Evolutionary conservation across 495 filamentous ascomycete genomes (phyloP).

Genomic region (Annulohypoxylon maeteangense): DNA sequence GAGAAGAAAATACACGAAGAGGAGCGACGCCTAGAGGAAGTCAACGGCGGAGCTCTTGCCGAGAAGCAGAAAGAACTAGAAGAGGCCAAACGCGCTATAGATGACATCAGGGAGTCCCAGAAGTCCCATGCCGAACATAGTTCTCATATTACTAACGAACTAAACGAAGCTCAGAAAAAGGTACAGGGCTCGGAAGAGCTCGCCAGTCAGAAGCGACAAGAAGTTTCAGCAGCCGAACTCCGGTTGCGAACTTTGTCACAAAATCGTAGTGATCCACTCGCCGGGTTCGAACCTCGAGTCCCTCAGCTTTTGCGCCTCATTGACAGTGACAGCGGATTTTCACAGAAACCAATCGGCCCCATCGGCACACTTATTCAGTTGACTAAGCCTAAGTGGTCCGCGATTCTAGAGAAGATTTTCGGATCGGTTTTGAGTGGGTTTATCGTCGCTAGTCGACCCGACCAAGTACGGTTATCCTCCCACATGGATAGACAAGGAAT

Average conservation of each 20-base stretch:
- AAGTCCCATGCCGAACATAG: conserved; percentile 47
- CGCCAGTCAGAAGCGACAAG: conserved; percentile 52
- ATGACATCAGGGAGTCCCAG: conserved; percentile 53
- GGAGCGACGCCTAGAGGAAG: conserved; percentile 60
- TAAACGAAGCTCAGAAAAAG: conserved; percentile 46
- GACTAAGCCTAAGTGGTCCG: conserved; percentile 82
- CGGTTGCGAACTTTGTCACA: conserved; percentile 48
- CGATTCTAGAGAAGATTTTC: conserved; percentile 79
- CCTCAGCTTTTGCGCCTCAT: conserved; percentile 73
- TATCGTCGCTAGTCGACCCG: conserved; percentile 78
- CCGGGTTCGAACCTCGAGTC: conserved; percentile 70
- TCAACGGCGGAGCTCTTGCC: conserved; percentile 60
- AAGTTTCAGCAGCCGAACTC: conserved; percentile 62
- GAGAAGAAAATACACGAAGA: conserved; percentile 56
- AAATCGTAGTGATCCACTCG: conserved; percentile 46
- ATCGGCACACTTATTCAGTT: conserved; percentile 80
- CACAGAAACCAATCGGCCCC: conserved; percentile 81
- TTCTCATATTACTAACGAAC: conserved; percentile 30
- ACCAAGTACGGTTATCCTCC: conserved; percentile 68
- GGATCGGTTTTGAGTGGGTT: conserved; percentile 75
- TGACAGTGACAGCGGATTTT: conserved; percentile 71
- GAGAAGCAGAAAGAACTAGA: conserved; percentile 56
- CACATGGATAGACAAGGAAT: conserved; percentile 69
- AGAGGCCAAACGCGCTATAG: conserved; percentile 61
- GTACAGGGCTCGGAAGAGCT: conserved; percentile 51